These are phyloP conservation scores for Boletales sp. DNA, from an alignment of 768 basidiomycete genomes.

Conservation along the genomic window DNA sequence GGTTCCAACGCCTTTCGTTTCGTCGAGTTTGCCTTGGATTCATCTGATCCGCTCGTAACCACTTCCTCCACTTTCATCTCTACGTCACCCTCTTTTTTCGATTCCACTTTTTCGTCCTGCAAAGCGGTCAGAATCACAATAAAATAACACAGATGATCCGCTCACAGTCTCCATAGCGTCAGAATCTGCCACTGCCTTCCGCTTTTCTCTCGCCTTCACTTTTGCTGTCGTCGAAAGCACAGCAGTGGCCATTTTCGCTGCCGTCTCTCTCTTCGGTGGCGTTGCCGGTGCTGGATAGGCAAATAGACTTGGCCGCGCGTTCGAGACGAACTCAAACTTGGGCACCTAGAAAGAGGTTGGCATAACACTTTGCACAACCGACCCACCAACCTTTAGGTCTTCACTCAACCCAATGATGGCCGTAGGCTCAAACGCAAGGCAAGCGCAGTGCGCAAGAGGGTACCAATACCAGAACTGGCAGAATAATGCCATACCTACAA, in stretches of 20 bases:
- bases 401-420: slow-evolving; percentile 89
- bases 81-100: slow-evolving; percentile 59
- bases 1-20: slow-evolving; percentile 67
- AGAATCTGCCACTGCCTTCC: slow-evolving; percentile 79
- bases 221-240: slow-evolving; percentile 97
- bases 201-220: slow-evolving; percentile 93
- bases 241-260: slow-evolving; percentile 88
- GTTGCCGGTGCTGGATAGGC: slow-evolving; percentile 87
- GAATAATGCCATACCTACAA: slow-evolving; percentile 98
- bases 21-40: slow-evolving; percentile 47
- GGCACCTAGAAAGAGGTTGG: slow-evolving; percentile 62
- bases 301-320: slow-evolving; percentile 86
- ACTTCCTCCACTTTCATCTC: slow-evolving; percentile 76
- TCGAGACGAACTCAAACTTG: slow-evolving; percentile 86
- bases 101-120: slow-evolving; percentile 55
- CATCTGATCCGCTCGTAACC: slow-evolving; percentile 54
- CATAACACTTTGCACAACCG: neutral
- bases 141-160: slow-evolving; percentile 1
- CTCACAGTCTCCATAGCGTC: slow-evolving; percentile 82
- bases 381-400: slow-evolving; percentile 66
- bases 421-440: slow-evolving; percentile 92
- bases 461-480: slow-evolving; percentile 99
- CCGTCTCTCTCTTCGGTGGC: slow-evolving; percentile 89
- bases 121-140: slow-evolving; percentile 12
- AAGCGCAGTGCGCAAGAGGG: slow-evolving; percentile 90